A percentile compares a stretch with the other conserved stretches of the same genome.
Conservation (phyloP, 2,329 filamentous ascomycete species). For the Stachybotrys echinatus region DNA sequence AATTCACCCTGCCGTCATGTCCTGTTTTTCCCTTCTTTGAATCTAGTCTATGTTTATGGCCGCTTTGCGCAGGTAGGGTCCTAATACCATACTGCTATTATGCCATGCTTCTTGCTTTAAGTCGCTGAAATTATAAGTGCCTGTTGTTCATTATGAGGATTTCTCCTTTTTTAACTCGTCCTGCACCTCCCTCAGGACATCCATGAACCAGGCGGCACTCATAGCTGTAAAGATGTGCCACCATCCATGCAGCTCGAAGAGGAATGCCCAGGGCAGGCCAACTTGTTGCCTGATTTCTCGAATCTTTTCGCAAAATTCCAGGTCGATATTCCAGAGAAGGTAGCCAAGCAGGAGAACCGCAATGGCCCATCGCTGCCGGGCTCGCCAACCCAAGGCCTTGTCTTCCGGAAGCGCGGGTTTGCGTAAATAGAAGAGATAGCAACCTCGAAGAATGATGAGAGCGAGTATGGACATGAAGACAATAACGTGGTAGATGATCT, state of each 20-base stretch:
- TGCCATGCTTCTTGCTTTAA: no score
- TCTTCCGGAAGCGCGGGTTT: constrained; percentile 19
- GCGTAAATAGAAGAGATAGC: constrained; percentile 27
- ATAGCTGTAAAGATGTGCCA: constrained; percentile 58
- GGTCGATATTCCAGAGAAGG: constrained; percentile 52
- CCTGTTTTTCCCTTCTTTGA: no score
- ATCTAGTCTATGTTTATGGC: no score
- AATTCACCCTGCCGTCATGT: no score
- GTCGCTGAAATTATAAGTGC: no score
- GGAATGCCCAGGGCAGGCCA: constrained; percentile 49
- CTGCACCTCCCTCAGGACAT: constrained; percentile 19
- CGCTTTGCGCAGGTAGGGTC: no score
- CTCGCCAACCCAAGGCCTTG: constrained; percentile 17
- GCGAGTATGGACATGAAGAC: constrained; percentile 29
- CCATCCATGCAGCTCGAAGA: constrained; percentile 58
- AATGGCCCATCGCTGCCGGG: constrained; percentile 20
- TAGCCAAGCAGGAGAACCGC: constrained; percentile 38
- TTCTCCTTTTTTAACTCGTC: constrained; percentile 7
- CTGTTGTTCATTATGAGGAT: no score
- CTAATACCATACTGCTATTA: no score
- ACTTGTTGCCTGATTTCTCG: constrained; percentile 36
- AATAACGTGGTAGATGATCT: constrained; percentile 37
- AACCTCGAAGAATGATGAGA: constrained; percentile 24
- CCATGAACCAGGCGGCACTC: constrained; percentile 39
- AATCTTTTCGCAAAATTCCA: constrained; percentile 44